A percentile compares a stretch with the other conserved stretches of the same genome.
Evolutionary conservation across 495 filamentous ascomycete genomes (phyloP).

Genomic region (Neurospora africana): DNA sequence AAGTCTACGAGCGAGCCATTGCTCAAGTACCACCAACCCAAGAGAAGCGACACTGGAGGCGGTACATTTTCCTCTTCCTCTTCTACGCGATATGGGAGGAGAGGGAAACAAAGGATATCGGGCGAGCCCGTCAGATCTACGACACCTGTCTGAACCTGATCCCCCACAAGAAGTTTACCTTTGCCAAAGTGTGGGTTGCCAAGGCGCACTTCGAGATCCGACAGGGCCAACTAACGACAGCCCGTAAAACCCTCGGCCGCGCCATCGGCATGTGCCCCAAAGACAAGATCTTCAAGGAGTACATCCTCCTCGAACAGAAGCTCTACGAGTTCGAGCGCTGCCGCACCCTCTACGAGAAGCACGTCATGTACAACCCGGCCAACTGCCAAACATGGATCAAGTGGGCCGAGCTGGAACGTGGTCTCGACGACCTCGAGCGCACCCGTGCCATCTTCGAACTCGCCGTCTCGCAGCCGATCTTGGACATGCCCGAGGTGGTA

Average conservation of each 20-base stretch:
- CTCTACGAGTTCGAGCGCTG: conserved; percentile 87
- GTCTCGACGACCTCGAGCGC: conserved; percentile 77
- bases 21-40: conserved; percentile 91
- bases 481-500: conserved; percentile 97
- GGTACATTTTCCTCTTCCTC: conserved; percentile 96
- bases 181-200: conserved; percentile 90
- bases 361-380: conserved; percentile 77
- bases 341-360: conserved; percentile 85
- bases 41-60: conserved; percentile 93
- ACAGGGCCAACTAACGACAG: conserved; percentile 65
- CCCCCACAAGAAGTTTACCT: conserved; percentile 95
- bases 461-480: conserved; percentile 64
- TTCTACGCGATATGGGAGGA: conserved; percentile 97
- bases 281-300: conserved; percentile 86
- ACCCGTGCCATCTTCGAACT: conserved; percentile 89
- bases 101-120: conserved; percentile 64
- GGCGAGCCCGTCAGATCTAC: conserved; percentile 83
- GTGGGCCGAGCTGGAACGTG: conserved; percentile 84
- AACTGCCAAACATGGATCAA: conserved; percentile 93
- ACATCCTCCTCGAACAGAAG: conserved; percentile 83
- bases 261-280: conserved; percentile 94
- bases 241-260: conserved; percentile 77
- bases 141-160: conserved; percentile 76
- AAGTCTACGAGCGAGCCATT: conserved; percentile 92
- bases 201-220: conserved; percentile 90